Percentiles rank a stretch among this genome's conserved stretches.
These are phyloP conservation scores for Aspergillus arachidicola DNA, from an alignment of 2,329 filamentous ascomycete species.

Conservation along the genomic window DNA sequence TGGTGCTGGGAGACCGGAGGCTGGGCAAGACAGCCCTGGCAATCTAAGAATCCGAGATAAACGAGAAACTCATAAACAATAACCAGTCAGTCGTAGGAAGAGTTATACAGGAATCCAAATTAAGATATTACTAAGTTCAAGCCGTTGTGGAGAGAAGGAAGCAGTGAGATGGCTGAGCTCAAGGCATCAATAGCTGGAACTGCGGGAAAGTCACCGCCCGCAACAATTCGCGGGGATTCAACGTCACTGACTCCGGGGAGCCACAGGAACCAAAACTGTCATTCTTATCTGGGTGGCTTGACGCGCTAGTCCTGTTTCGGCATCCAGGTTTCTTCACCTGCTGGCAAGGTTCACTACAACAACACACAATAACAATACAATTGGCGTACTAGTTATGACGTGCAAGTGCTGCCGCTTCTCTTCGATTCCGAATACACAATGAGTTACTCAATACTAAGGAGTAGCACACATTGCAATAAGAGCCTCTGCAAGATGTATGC, in stretches of 20 bases:
- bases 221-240: conserved; percentile 1
- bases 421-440: too few relatives aligned
- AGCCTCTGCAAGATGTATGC: too few relatives aligned
- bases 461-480: too few relatives aligned
- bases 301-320: neutral
- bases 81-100: neutral
- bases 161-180: neutral
- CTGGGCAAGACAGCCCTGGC: conserved; percentile 22
- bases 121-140: too few relatives aligned
- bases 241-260: conserved; percentile 1
- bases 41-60: neutral
- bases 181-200: conserved; percentile 1
- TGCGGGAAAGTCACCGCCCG: conserved; percentile 1
- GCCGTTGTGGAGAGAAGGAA: neutral
- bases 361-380: too few relatives aligned
- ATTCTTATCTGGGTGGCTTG: neutral
- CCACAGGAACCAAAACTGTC: neutral
- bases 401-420: too few relatives aligned
- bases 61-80: neutral
- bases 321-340: neutral
- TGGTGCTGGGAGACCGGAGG: conserved; percentile 46
- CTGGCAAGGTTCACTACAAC: too few relatives aligned
- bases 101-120: neutral
- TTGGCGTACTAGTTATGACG: too few relatives aligned
- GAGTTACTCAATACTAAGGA: too few relatives aligned